Percentiles rank a stretch among this genome's conserved stretches.
phyloP scores from a whole-genome alignment of 345 rosid genomes.

The Pistacia atlantica region DNA sequence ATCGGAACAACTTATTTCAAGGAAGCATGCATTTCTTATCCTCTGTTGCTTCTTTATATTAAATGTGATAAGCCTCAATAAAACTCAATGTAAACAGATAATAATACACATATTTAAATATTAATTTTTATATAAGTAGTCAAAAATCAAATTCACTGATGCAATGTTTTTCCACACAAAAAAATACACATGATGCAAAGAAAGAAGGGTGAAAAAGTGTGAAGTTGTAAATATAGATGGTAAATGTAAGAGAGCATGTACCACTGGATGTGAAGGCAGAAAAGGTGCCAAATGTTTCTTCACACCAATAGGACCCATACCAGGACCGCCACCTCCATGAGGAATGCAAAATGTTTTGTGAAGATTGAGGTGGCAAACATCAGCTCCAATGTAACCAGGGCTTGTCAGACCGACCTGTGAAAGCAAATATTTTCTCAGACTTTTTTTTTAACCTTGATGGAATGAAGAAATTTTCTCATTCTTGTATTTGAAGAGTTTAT shows the following conservation, averaged over 20 bases:
- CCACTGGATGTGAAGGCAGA: slow-evolving; percentile 98
- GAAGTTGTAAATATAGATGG: neutral
- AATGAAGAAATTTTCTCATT: neutral
- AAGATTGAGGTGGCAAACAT: slow-evolving; percentile 99
- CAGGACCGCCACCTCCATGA: slow-evolving; percentile 99
- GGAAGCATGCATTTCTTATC: neutral
- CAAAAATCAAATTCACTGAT: slow-evolving; percentile 8
- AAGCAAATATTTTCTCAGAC: slow-evolving; percentile 14
- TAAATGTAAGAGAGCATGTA: slow-evolving; percentile 31
- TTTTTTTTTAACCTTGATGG: too few relatives aligned
- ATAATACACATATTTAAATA: neutral
- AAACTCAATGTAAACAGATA: neutral
- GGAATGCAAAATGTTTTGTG: slow-evolving; percentile 99
- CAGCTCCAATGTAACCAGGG: slow-evolving; percentile 98
- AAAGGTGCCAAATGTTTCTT: slow-evolving; percentile 96
- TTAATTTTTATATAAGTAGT: slow-evolving; percentile 3
- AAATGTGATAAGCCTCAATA: neutral
- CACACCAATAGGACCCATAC: slow-evolving; percentile 99
- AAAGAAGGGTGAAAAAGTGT: slow-evolving; percentile 3
- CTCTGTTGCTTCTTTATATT: neutral
- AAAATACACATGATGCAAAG: neutral
- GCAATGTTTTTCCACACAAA: slow-evolving; percentile 8
- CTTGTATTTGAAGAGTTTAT: neutral
- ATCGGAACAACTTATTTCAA: neutral
- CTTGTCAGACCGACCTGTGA: slow-evolving; percentile 92